Conservation (phyloP, 1,139 yeast genomes). For the Cylindricascospora bacillispora region DNA sequence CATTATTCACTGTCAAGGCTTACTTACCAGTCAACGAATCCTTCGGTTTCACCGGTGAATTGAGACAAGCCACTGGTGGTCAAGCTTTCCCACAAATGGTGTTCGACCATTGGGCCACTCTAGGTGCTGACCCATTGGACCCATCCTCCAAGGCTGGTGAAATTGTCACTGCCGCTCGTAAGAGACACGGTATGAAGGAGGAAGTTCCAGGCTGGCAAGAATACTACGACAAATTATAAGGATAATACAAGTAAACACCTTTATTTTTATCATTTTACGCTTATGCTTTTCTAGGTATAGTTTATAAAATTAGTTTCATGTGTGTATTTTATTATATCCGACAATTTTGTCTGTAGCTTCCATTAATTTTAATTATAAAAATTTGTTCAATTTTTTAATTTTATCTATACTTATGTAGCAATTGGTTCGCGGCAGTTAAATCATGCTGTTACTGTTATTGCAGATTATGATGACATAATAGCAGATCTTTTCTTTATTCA, state of each 20-base stretch:
- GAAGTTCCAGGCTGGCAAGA: slow-evolving; percentile 98
- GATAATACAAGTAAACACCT: slow-evolving; percentile 4
- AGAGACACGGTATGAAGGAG: slow-evolving; percentile 96
- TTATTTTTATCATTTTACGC: slow-evolving; percentile 2
- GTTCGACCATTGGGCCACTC: slow-evolving; percentile 94
- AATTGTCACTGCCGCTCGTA: slow-evolving; percentile 82
- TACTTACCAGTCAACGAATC: slow-evolving; percentile 99
- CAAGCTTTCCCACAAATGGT: slow-evolving; percentile 99
- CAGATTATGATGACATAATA: no score
- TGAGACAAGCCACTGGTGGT: slow-evolving; percentile 99
- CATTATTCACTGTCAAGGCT: slow-evolving; percentile 98
- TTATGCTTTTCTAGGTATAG: slow-evolving; percentile 2
- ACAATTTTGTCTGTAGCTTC: slow-evolving; percentile 14
- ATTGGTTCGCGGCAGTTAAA: no score
- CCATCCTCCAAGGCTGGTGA: slow-evolving; percentile 89
- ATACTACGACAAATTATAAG: slow-evolving; percentile 97
- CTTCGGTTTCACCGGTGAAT: slow-evolving; percentile 99
- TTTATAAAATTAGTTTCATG: slow-evolving; percentile 1
- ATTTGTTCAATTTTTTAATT: no score
- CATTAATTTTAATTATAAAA: slow-evolving; percentile 3
- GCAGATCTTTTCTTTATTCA: no score
- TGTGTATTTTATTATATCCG: slow-evolving; percentile 1
- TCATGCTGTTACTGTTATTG: no score
- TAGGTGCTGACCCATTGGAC: slow-evolving; percentile 89
- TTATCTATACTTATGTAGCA: no score